Conservation (phyloP, 352 stramenopile species). For the Phytopythium oedochilum region DNA sequence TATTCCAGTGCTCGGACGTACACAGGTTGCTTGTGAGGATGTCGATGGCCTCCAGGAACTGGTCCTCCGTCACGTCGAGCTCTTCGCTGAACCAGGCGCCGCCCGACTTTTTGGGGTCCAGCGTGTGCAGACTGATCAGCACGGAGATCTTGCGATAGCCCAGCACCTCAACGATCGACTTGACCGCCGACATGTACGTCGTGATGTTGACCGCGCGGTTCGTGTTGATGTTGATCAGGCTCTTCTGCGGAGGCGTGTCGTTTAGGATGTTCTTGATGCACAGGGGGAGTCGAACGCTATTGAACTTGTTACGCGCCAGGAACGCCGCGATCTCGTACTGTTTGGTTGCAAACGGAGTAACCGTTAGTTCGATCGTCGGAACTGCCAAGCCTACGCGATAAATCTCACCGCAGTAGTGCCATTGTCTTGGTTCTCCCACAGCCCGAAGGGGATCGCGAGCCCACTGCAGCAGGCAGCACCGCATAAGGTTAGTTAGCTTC, state of each 20-base stretch:
- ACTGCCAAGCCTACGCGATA: background rate
- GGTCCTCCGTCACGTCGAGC: conserved; percentile 40
- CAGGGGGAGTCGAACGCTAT: conserved; percentile 51
- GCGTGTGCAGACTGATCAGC: conserved; percentile 68
- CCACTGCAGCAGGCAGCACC: conserved; percentile 7
- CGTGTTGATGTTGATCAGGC: conserved; percentile 55
- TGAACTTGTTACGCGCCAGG: conserved; percentile 68
- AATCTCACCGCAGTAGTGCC: conserved; percentile 43
- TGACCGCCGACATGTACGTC: conserved; percentile 57
- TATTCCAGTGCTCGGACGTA: conserved; percentile 55
- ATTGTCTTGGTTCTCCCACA: conserved; percentile 71
- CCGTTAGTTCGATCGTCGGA: background rate
- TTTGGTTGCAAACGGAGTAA: background rate
- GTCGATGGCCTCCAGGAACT: conserved; percentile 52
- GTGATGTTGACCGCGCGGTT: conserved; percentile 69
- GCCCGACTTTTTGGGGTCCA: conserved; percentile 34
- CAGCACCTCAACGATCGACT: conserved; percentile 50
- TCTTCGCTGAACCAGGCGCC: conserved; percentile 54
- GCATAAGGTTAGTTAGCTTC: too few species aligned
- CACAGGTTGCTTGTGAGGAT: conserved; percentile 57
- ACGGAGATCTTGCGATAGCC: conserved; percentile 61
- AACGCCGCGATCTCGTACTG: conserved; percentile 63
- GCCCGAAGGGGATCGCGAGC: conserved; percentile 48
- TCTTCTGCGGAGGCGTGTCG: conserved; percentile 32
- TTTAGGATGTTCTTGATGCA: conserved; percentile 53